Evolutionary conservation across 2,329 filamentous ascomycete species (phyloP).

Genomic region (Mycosphaerella sp.): DNA sequence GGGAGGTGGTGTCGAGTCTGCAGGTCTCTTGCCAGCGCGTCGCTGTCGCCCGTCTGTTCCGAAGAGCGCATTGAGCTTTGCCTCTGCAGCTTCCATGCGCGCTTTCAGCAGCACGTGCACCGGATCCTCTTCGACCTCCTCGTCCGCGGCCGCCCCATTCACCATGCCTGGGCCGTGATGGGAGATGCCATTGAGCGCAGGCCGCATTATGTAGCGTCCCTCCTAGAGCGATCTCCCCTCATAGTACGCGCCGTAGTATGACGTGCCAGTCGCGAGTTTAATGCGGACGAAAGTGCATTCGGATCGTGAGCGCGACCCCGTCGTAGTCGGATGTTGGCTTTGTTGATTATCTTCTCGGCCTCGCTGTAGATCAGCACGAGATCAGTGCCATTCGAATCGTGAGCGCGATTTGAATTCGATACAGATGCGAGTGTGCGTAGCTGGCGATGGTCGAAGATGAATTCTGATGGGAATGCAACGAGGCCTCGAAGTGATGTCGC

Average conservation of each 20-base stretch:
- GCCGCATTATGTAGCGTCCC: slow-evolving; percentile 30
- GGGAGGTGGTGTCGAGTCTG: slow-evolving; percentile 3
- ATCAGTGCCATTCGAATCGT: slow-evolving; percentile 23
- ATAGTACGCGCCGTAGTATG: background rate
- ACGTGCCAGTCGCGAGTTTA: no score
- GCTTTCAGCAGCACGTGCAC: slow-evolving; percentile 60
- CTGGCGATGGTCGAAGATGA: background rate
- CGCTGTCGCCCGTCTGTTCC: slow-evolving; percentile 37
- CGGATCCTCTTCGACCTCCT: slow-evolving; percentile 44
- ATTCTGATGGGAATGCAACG: background rate
- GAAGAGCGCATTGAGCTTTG: slow-evolving; percentile 72
- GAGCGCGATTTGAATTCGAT: slow-evolving; percentile 17
- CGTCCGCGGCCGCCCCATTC: slow-evolving; percentile 28
- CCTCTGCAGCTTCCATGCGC: slow-evolving; percentile 70
- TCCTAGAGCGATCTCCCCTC: slow-evolving; percentile 10
- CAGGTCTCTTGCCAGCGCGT: slow-evolving; percentile 24
- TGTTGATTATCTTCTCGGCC: background rate
- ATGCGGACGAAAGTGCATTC: background rate
- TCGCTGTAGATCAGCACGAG: background rate
- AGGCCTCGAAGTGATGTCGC: background rate
- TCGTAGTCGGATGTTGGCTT: background rate
- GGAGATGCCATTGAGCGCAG: slow-evolving; percentile 31
- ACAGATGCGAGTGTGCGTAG: slow-evolving; percentile 7
- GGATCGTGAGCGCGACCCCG: background rate
- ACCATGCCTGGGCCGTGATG: slow-evolving; percentile 38